Conservation (phyloP, 2,329 filamentous ascomycete genomes). For the Pezicula carpinea region DNA sequence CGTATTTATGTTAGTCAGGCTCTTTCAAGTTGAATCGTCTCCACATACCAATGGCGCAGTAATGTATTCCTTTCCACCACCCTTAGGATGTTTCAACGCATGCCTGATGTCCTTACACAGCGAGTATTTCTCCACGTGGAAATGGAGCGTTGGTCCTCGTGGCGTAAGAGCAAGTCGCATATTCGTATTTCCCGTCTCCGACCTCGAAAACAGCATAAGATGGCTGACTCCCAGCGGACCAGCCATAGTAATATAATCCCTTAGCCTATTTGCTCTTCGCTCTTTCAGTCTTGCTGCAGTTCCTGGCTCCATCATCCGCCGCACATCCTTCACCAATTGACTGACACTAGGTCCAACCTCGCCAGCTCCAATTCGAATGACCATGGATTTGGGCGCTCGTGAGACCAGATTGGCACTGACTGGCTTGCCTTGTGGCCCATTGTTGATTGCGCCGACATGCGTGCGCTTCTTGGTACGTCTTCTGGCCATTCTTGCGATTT, state of each 20-base stretch:
- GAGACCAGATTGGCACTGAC: conserved; percentile 55
- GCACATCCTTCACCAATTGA: conserved; percentile 86
- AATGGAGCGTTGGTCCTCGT: conserved; percentile 87
- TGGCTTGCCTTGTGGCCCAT: conserved; percentile 45
- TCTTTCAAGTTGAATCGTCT: not conserved
- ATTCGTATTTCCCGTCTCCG: conserved; percentile 86
- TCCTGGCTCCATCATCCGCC: conserved; percentile 91
- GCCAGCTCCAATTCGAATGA: conserved; percentile 91
- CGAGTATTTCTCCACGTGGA: conserved; percentile 91
- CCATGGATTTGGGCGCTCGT: conserved; percentile 89
- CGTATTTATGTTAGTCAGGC: conserved; percentile 22
- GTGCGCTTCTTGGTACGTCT: conserved; percentile 84
- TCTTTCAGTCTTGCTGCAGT: conserved; percentile 89
- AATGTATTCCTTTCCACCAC: conserved; percentile 78
- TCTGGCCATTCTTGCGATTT: conserved; percentile 61
- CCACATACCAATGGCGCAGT: conserved; percentile 70
- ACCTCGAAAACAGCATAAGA: conserved; percentile 87
- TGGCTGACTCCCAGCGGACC: conserved; percentile 91
- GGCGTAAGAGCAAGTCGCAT: conserved; percentile 83
- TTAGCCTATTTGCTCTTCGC: conserved; percentile 78
- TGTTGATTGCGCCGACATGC: conserved; percentile 59
- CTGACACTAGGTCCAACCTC: conserved; percentile 89
- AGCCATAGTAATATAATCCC: conserved; percentile 93
- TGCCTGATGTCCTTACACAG: conserved; percentile 85
- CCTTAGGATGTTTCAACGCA: conserved; percentile 76